These are phyloP conservation scores for Heterobasidion parviporum DNA, from an alignment of 1,284 basidiomycete species.

Conservation along the genomic window DNA sequence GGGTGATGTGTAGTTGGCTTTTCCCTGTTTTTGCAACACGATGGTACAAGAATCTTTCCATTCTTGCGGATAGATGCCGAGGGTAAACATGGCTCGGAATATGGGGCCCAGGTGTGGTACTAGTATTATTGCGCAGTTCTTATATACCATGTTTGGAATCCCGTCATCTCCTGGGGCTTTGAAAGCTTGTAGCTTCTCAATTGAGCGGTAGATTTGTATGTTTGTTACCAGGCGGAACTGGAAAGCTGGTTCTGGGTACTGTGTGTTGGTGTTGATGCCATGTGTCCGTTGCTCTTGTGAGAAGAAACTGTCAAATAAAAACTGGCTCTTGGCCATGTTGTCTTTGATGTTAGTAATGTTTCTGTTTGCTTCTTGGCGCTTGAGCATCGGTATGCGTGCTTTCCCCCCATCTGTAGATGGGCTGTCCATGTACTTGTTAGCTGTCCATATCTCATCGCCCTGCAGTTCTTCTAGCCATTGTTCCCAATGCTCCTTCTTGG, in stretches of 20 bases:
- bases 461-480: slow-evolving; percentile 23
- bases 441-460: slow-evolving; percentile 20
- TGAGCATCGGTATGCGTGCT: slow-evolving; percentile 22
- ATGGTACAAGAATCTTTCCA: too few species aligned
- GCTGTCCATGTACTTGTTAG: slow-evolving; percentile 19
- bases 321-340: slow-evolving; percentile 20
- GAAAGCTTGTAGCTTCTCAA: background rate
- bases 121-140: too few species aligned
- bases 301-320: slow-evolving; percentile 24
- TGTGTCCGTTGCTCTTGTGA: slow-evolving; percentile 4
- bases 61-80: too few species aligned
- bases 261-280: background rate
- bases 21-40: too few species aligned
- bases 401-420: slow-evolving; percentile 21
- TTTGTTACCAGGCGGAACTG: background rate
- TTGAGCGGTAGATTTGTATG: background rate
- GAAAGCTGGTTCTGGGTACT: background rate
- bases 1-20: slow-evolving; percentile 22
- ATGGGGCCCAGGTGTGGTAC: too few species aligned
- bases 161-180: too few species aligned
- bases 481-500: slow-evolving; percentile 25
- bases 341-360: background rate
- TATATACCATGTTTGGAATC: too few species aligned
- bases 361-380: background rate
- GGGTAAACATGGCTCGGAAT: too few species aligned